Evolutionary conservation across 257 asterid genomes (phyloP).

Genomic region (Leonotis leonurus): DNA sequence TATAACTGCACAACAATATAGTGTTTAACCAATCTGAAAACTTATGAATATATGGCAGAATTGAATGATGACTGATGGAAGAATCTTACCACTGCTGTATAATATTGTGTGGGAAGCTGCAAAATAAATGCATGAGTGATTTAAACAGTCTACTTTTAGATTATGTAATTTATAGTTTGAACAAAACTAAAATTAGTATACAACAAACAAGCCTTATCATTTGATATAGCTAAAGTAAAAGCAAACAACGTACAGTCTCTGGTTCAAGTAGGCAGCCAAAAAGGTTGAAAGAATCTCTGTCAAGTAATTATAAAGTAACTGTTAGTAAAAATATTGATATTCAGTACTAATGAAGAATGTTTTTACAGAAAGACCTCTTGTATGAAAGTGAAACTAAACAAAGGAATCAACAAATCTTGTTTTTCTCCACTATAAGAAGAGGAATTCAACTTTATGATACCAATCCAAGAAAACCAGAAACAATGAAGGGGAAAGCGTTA

Average conservation of each 20-base stretch:
- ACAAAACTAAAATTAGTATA: too few relatives aligned
- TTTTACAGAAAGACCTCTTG: neutral
- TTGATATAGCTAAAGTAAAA: neutral
- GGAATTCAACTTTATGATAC: too few relatives aligned
- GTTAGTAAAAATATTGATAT: neutral
- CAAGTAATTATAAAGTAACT: conserved; percentile 9
- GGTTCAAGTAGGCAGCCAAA: conserved; percentile 69
- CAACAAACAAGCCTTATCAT: neutral
- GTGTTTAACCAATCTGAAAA: conserved; percentile 9
- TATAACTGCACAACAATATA: conserved; percentile 38
- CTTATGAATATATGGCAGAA: conserved; percentile 3
- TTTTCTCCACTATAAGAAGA: neutral
- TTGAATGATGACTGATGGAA: conserved; percentile 4
- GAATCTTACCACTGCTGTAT: conserved; percentile 63
- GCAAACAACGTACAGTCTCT: conserved; percentile 46
- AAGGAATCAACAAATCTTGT: neutral
- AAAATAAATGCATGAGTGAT: conserved; percentile 20
- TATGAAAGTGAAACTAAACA: neutral
- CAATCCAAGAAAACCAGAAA: too few relatives aligned
- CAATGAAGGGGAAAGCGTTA: too few relatives aligned
- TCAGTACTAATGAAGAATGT: neutral
- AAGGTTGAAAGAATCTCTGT: conserved; percentile 61
- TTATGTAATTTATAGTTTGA: too few relatives aligned
- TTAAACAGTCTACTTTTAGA: conserved; percentile 9
- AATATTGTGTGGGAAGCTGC: conserved; percentile 76